Base-by-base conservation (phyloP, 176 grass and related monocot genomes). In the Metroxylon sagu region DNA sequence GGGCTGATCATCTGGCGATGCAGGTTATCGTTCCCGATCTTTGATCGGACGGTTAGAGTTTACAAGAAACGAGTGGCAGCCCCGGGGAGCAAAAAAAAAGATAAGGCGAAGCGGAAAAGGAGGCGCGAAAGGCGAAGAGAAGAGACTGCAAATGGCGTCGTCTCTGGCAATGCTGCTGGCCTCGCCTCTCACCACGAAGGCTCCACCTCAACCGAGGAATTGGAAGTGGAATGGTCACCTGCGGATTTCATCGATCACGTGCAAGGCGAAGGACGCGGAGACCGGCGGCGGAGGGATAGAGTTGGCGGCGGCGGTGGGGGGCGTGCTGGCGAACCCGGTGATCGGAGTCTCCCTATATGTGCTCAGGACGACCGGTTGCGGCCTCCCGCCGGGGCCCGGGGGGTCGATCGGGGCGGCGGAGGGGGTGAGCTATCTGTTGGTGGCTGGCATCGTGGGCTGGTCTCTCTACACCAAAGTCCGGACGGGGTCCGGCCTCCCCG, bases 341-440 rank as follows among this genome's bases (percentile, higher is more conserved):
- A 85, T 96, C 14, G 92, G 76, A 48, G 79, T 71, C 61, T 96
- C 86, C 5, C 86, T 96, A 25, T 88, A 90, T 74, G 75, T 78
- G 12, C 77, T 90, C 1, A 84, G 82, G 39, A 63, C 86, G 48
- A 88, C 92, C 58, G 92, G 86, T 0, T 90, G 92, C 49, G 83
- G 83, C 4, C 83, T 90, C 0, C 87, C 87, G 0, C 83, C 92
- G 3, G 83, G 86, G 18, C 87, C 92, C 6, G 83, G 80, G 4
- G 80, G 91, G 14, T 55, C 78, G 19, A 64, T 96, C 12, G 86
- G 86, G 31, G 86, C 86, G 16, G 75, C 76, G 59, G 92, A 96
- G 65, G 92, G 86, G 2, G 66, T 90, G 25, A 90, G 83, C 77
- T 96, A 96, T 65, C 83, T 96, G 53, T 74, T 72, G 16, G 65